Conservation (phyloP, 1,139 yeast genomes). For the Ogataea hybrid region DNA sequence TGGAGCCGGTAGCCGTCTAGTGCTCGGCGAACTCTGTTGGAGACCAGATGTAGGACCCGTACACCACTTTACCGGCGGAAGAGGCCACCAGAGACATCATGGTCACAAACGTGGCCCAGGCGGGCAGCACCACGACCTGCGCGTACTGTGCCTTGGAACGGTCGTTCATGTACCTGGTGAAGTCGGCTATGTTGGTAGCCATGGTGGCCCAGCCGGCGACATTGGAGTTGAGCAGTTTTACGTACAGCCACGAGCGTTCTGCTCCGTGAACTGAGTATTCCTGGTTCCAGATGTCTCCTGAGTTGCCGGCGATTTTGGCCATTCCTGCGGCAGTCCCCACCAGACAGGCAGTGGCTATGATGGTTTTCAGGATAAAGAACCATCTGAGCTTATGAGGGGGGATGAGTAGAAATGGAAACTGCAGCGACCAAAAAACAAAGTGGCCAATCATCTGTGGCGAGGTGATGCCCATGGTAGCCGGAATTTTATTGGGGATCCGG, state of each 20-base stretch:
- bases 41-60: conserved; percentile 36
- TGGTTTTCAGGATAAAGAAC: conserved; percentile 36
- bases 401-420: conserved; percentile 35
- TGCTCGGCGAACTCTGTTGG: conserved; percentile 31
- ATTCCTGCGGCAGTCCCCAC: conserved; percentile 33
- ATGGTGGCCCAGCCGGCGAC: conserved; percentile 41
- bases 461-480: conserved; percentile 36
- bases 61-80: conserved; percentile 33
- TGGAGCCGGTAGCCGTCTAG: conserved; percentile 31
- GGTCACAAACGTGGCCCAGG: conserved; percentile 34
- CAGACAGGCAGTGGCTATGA: conserved; percentile 34
- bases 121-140: conserved; percentile 35
- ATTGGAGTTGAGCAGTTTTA: conserved; percentile 34
- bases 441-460: conserved; percentile 36
- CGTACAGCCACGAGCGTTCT: conserved; percentile 34
- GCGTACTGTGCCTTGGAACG: conserved; percentile 33
- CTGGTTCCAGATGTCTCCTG: conserved; percentile 35
- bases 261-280: conserved; percentile 34
- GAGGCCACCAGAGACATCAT: conserved; percentile 34
- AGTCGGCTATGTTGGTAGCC: conserved; percentile 39
- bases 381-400: conserved; percentile 36
- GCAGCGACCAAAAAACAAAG: conserved; percentile 35
- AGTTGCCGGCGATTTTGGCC: conserved; percentile 28
- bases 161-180: conserved; percentile 37
- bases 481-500: conserved; percentile 36